Base-by-base conservation (phyloP, 176 grass and related monocot species). In the Eragrostis nindensis region DNA sequence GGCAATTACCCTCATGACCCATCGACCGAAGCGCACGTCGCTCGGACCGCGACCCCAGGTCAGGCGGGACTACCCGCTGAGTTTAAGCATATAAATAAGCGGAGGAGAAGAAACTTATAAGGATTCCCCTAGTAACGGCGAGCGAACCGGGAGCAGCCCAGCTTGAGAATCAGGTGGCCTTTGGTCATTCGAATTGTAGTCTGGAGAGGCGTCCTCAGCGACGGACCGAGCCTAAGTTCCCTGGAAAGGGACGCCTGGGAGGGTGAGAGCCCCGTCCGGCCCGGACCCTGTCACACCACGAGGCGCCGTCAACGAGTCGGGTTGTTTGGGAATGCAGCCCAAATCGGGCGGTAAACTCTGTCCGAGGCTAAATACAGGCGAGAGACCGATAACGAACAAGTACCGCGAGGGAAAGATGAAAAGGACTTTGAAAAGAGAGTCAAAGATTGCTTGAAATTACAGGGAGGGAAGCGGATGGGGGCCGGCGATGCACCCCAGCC, bases 361-460 rank as follows among this genome's bases (percentile, higher is more conserved):
- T 83, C 86, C 75, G 88, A 86, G 85, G 90, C 85, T 80, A 84
- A 87, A 92, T 92, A 92, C 78, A 22, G 76, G 83, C 80, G 82
- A 93, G 83, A 87, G 83, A 89, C 84, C 75, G 80, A 78, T 85
- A 89, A 87, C 78, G 80, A 91, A 87, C 79, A 91, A 91, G 89
- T 91, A 91, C 81, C 76, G 57, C 76, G 81, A 91, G 85, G 86
- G 86, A 93, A 87, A 93, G 84, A 87, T 93, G 91, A 93, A 93
- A 93, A 93, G 84, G 84, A 90, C 84, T 85, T 93, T 93, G 87
- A 90, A 93, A 93, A 90, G 87, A 93, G 91, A 90, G 87, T 90
- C 87, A 93, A 93, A 93, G 84, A 93, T 80, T 93, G 77, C 84
- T 87, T 92, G 90, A 92, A 92, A 92, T 92, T 92, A 84, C 66